Evolutionary conservation across 495 filamentous ascomycete genomes (phyloP).

Genomic region (Penicillium cataractarum): DNA sequence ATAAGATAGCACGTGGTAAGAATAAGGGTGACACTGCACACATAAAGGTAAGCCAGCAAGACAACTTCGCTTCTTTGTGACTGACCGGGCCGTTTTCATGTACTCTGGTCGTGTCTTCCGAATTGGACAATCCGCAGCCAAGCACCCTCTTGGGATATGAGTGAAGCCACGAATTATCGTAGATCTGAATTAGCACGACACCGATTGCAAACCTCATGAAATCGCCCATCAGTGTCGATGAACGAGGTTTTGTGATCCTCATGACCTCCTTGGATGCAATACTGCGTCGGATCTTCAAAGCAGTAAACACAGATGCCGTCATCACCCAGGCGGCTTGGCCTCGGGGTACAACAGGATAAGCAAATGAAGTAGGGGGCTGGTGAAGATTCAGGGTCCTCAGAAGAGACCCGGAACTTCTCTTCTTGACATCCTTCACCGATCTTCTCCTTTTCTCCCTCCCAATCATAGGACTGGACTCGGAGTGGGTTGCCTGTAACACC

Average conservation of each 20-base stretch:
- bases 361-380: not conserved
- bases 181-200: not conserved
- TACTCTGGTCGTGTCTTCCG: not conserved
- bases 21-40: not conserved
- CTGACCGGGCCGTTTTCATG: not conserved
- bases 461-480: not conserved
- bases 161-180: no score
- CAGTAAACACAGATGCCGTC: constrained; percentile 12
- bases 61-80: not conserved
- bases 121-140: not conserved
- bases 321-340: not conserved
- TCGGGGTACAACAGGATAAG: not conserved
- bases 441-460: not conserved
- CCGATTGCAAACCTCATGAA: constrained; percentile 2
- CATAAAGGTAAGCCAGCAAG: not conserved
- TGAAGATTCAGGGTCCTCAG: not conserved
- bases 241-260: not conserved
- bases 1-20: not conserved
- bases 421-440: not conserved
- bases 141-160: not conserved
- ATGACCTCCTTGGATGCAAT: constrained; percentile 7
- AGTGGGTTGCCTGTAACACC: not conserved
- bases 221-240: not conserved
- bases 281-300: constrained; percentile 1
- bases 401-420: not conserved